Percentiles rank a stretch among this genome's conserved stretches.
phyloP scores from a whole-genome alignment of 768 basidiomycete species.

The Lactarius hengduanensis region DNA sequence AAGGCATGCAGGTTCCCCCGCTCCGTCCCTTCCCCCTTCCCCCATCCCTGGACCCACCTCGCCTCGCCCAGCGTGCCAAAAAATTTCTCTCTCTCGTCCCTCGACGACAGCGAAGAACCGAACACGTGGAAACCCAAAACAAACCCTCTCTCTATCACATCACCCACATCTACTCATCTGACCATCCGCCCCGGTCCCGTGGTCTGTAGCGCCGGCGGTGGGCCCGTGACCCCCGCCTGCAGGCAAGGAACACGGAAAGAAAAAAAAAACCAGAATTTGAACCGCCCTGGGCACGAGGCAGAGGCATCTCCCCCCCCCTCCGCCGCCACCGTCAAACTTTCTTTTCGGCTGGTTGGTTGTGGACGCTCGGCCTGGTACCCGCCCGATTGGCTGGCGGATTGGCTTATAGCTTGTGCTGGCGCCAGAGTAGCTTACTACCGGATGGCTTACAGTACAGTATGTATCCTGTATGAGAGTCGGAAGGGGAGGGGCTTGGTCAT shows the following conservation, averaged over 20 bases:
- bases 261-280: neutral
- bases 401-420: neutral
- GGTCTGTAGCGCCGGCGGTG: neutral
- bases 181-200: neutral
- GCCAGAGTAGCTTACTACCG: neutral
- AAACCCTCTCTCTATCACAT: neutral
- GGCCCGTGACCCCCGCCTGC: conserved; percentile 19
- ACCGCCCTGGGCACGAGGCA: conserved; percentile 19
- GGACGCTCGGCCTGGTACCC: neutral
- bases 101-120: too few relatives aligned
- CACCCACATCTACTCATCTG: neutral
- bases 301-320: conserved; percentile 6
- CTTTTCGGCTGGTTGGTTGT: neutral
- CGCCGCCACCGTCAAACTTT: conserved; percentile 4
- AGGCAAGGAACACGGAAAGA: neutral
- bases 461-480: neutral
- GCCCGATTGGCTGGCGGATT: neutral
- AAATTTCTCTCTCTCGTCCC: neutral
- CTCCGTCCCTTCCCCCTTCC: neutral
- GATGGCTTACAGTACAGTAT: neutral
- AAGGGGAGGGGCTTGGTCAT: too few relatives aligned
- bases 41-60: neutral
- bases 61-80: neutral
- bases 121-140: neutral
- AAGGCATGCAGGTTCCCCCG: neutral